phyloP scores from a whole-genome alignment of 805 yeast species.

The Ogataea salicorniae region DNA sequence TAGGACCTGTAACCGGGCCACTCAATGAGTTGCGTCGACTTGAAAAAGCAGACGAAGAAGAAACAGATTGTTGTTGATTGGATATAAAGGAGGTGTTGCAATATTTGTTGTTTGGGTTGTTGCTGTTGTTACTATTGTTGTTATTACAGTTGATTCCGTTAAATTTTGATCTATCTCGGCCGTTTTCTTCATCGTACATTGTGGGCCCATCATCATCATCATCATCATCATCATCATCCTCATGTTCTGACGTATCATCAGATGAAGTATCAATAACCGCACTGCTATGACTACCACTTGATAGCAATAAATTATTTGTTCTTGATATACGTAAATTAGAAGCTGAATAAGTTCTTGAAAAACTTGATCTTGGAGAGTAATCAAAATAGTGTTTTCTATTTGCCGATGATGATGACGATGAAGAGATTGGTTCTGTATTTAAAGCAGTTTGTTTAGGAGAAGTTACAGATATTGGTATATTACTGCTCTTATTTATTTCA shows the following conservation, averaged over 20 bases:
- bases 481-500: no score
- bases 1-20: slow-evolving; percentile 1
- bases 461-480: no score
- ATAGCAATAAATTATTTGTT: slow-evolving; percentile 2
- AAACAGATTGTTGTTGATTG: slow-evolving; percentile 4
- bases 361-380: slow-evolving; percentile 14
- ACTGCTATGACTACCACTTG: background rate
- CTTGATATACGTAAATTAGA: slow-evolving; percentile 18
- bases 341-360: slow-evolving; percentile 16
- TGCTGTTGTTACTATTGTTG: background rate
- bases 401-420: background rate
- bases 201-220: background rate
- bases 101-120: background rate
- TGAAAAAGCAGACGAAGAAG: slow-evolving; percentile 14
- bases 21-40: slow-evolving; percentile 16
- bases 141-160: background rate
- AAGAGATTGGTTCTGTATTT: no score
- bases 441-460: no score
- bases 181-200: background rate
- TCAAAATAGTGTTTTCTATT: slow-evolving; percentile 13
- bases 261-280: slow-evolving; percentile 10
- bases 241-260: slow-evolving; percentile 4
- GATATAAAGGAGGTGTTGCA: background rate
- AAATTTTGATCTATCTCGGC: no score
- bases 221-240: slow-evolving; percentile 9